phyloP scores from a whole-genome alignment of 2,329 filamentous ascomycete genomes.

The Exophiala lecanii-corni region DNA sequence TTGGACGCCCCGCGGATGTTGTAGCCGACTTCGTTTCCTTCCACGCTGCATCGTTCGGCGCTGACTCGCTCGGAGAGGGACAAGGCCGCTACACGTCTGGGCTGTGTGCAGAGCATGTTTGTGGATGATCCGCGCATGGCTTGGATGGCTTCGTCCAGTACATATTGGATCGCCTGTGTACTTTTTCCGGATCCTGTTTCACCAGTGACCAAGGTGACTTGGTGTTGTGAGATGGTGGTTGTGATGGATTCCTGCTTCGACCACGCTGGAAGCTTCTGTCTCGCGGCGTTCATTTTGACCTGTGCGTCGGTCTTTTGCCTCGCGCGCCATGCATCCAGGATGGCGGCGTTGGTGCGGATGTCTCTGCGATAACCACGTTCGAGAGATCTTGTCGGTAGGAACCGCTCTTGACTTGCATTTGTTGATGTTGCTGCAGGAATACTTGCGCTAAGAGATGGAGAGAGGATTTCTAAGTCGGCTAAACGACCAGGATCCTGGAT shows the following conservation, averaged over 20 bases:
- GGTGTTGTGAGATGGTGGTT: constrained; percentile 65
- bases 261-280: constrained; percentile 82
- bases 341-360: constrained; percentile 34
- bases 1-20: constrained; percentile 87
- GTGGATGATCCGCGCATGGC: constrained; percentile 68
- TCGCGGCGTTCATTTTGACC: constrained; percentile 68
- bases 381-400: neutral
- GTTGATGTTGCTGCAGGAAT: neutral
- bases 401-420: neutral
- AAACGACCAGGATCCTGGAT: constrained; percentile 80
- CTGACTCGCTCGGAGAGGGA: constrained; percentile 91
- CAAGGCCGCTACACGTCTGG: constrained; percentile 86
- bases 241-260: constrained; percentile 72
- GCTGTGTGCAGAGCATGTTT: constrained; percentile 94
- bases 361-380: constrained; percentile 11
- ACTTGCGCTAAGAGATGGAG: constrained; percentile 44
- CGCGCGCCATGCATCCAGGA: constrained; percentile 61
- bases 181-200: constrained; percentile 97
- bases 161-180: constrained; percentile 93
- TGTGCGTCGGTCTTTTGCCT: constrained; percentile 63
- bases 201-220: constrained; percentile 94
- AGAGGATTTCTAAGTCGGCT: constrained; percentile 75
- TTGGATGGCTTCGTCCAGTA: constrained; percentile 84
- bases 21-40: constrained; percentile 88
- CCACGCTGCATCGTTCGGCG: constrained; percentile 75